Base-by-base conservation (phyloP, 306 rosid species). In the Cercis canadensis region DNA sequence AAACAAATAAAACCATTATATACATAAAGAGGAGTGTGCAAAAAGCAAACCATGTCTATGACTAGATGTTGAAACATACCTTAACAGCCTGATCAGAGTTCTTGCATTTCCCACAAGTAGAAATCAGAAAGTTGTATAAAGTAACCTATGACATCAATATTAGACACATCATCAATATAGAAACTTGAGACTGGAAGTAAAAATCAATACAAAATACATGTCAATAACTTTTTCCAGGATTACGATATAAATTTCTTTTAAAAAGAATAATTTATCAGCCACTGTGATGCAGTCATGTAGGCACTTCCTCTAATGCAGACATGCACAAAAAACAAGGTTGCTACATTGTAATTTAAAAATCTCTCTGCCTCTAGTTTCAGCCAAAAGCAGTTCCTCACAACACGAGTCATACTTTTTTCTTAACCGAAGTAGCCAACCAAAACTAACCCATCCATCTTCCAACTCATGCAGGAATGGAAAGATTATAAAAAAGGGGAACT, bases 81-180 rank as follows among this genome's bases (percentile, higher is more conserved):
- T 64, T 88, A 82, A 91, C 57, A 39, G 97, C 97, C 74, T 80
- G 87, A 72, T 91, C 92, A 50, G 96, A 83, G 75, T 89, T 79
- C 72, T 84, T 81, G 81, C 95, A 87, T 81, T 86, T 94, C 53
- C 99, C 99, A 47, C 99, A 94, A 51, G 83, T 67, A 36, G 97
- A 81, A 54, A 94, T 91, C 81, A 91, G 80, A 70, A 86, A 67
- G 84, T 94, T 94, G 80, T 83, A 94, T 32, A 85, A 72, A 71
- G 78, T 77, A 71, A 87, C 99, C 99, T 94, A 62, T 31, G 76
- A 32, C 70, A 77, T 29, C 50, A 49, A 82, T 31, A 57, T 50
- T 60, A 69, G 40, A 75, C 54, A 49, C 9, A 21, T 70, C 62
- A 79, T 47, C 29, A 64, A 75, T 51, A 56, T 13, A 40, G 24